These are phyloP conservation scores for Acaromyces ingoldii DNA, from an alignment of 1,284 basidiomycete species.

Conservation along the genomic window DNA sequence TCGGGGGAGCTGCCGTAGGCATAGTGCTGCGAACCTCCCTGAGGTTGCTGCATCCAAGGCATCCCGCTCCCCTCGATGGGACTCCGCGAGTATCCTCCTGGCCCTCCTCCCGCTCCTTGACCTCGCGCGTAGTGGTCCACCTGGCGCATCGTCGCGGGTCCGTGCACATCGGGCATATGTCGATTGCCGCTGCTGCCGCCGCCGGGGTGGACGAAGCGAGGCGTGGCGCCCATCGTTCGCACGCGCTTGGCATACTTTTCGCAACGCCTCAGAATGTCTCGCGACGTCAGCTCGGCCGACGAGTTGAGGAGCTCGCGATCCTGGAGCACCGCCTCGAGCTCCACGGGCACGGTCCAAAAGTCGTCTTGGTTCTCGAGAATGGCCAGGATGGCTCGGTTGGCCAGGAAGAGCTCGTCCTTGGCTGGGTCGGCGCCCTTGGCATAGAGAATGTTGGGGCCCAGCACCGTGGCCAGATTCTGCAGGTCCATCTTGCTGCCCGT, in stretches of 20 bases:
- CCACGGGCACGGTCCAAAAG: conserved; percentile 56
- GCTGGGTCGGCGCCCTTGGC: conserved; percentile 79
- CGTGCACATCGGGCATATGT: conserved; percentile 30
- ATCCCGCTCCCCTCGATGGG: no score
- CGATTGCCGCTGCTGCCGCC: conserved; percentile 18
- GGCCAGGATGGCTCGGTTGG: conserved; percentile 60
- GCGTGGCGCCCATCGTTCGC: background rate
- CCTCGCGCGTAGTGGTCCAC: conserved; percentile 11
- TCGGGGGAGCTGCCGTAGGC: no score
- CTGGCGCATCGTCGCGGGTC: conserved; percentile 33
- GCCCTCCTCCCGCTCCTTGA: no score
- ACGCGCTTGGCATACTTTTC: conserved; percentile 37
- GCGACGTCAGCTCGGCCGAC: conserved; percentile 36
- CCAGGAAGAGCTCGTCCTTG: conserved; percentile 87
- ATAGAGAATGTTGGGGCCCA: conserved; percentile 88
- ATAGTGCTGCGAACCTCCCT: no score
- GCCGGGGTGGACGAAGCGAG: conserved; percentile 2
- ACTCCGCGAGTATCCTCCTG: no score
- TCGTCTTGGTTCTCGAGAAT: conserved; percentile 91
- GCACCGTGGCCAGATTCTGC: conserved; percentile 92
- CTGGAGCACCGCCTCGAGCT: conserved; percentile 40
- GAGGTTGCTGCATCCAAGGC: no score
- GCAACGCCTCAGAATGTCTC: conserved; percentile 45
- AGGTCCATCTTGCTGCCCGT: conserved; percentile 99
- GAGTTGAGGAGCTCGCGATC: conserved; percentile 44